A percentile compares a stretch with the other conserved stretches of the same genome.
These are phyloP conservation scores for Hemisphaericaspora subhashii DNA, from an alignment of 1,139 yeast genomes.

Conservation along the genomic window DNA sequence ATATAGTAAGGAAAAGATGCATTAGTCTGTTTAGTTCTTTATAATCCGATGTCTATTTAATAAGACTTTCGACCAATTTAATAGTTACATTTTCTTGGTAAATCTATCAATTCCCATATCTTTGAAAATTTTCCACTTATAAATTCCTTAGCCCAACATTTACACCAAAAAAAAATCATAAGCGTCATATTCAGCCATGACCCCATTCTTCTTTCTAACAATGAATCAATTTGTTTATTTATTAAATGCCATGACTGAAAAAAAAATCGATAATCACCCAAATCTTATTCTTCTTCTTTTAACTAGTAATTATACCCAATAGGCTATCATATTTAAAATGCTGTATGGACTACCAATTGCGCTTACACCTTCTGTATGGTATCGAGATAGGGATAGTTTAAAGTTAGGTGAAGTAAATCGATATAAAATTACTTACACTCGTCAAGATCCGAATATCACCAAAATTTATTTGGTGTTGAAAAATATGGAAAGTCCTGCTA, in stretches of 20 bases:
- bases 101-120: no score
- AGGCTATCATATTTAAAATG: no score
- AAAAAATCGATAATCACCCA: no score
- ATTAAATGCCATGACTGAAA: no score
- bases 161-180: no score
- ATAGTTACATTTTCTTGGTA: no score
- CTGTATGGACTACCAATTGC: not conserved
- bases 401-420: constrained; percentile 43
- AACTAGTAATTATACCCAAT: not conserved
- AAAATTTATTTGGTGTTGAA: constrained; percentile 44
- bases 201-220: no score
- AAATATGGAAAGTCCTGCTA: constrained; percentile 49
- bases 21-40: constrained; percentile 3
- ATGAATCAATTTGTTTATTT: no score
- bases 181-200: no score
- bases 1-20: constrained; percentile 22
- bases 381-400: constrained; percentile 36
- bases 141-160: no score
- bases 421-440: constrained; percentile 30
- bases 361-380: constrained; percentile 33
- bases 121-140: no score
- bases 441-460: constrained; percentile 17
- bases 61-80: not conserved
- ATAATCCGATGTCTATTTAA: not conserved
- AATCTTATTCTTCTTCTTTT: no score